phyloP scores from a whole-genome alignment of 2,329 filamentous ascomycete genomes.

The Seiridium cupressi region DNA sequence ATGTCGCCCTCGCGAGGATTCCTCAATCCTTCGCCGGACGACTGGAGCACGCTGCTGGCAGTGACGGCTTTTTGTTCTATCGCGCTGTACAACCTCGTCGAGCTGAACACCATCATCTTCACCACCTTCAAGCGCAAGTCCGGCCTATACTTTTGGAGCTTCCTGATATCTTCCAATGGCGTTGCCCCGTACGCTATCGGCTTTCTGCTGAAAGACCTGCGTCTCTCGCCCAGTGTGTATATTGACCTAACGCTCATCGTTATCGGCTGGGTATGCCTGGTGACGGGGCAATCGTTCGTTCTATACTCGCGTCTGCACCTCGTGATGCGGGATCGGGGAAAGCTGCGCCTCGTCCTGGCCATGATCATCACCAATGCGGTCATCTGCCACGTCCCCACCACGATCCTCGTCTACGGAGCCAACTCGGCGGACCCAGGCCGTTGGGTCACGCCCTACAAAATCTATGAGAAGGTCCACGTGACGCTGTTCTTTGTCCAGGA shows the following conservation, averaged over 20 bases:
- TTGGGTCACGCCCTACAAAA: slow-evolving; percentile 26
- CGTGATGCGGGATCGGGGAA: slow-evolving; percentile 42
- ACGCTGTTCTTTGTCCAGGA: slow-evolving; percentile 47
- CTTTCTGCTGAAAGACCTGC: slow-evolving; percentile 29
- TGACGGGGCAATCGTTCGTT: slow-evolving; percentile 54
- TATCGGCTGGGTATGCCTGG: slow-evolving; percentile 50
- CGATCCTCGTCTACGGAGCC: slow-evolving; percentile 46
- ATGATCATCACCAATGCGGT: slow-evolving; percentile 52
- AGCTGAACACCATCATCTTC: slow-evolving; percentile 36
- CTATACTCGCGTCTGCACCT: slow-evolving; percentile 56
- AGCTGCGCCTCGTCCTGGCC: slow-evolving; percentile 42
- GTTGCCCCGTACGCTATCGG: slow-evolving; percentile 27
- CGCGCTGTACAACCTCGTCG: slow-evolving; percentile 19
- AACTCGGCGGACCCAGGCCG: slow-evolving; percentile 16
- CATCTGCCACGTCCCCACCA: slow-evolving; percentile 46
- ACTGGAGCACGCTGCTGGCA: neutral
- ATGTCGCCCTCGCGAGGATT: neutral
- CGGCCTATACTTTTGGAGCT: slow-evolving; percentile 32
- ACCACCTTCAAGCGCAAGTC: slow-evolving; percentile 27
- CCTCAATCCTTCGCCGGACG: neutral
- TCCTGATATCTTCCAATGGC: slow-evolving; percentile 25
- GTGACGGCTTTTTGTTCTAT: slow-evolving; percentile 2
- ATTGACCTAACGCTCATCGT: neutral
- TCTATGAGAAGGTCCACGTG: slow-evolving; percentile 47
- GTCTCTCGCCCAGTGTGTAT: slow-evolving; percentile 19